Base-by-base conservation (phyloP, 768 basidiomycete genomes). In the Lentinula boryana region DNA sequence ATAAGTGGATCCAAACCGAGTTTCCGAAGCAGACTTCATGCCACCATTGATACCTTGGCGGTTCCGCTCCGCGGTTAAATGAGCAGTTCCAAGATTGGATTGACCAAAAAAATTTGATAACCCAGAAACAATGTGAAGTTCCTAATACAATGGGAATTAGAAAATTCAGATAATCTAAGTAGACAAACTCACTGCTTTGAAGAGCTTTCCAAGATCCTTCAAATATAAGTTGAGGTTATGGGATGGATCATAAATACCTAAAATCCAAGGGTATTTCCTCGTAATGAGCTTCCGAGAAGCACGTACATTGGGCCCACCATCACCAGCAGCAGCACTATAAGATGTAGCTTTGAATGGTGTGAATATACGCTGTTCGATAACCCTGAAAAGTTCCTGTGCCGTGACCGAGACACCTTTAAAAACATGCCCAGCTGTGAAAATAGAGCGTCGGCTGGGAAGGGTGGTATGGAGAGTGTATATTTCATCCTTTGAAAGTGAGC, bases 211-310 rank as follows among this genome's bases (percentile, higher is more conserved):
- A 40, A 71, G 43, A 53, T 72, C 68, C 56, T 72, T 75, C 33
- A 70, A 44, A 9, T 67, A 65, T 1, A 73, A 57, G 60, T 69
- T 72, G 0, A 73, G 60, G 50, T 71, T 66, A 43, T 72, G 69
- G 44, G 70, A 73, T 12, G 69, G 69, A 63, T 73, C 70, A 21
- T 69, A 67, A 3, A 69, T 64, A 54, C 71, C 70, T 10, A 74
- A 3, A 44, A 73, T 70, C 66, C 70, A 70, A 6, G 60, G 62
- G 16, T 43, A 69, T 23, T 56, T 41, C 16, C 12, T 44, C 21
- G 16, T 36, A 13, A 70, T 38, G 5, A 65, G 53, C 10, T 58
- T 63, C 41, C 68, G 67, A 4, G 64, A 56, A 10, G 56, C 33
- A 6, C 66, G 64, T 18, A 70, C 69, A 65, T 70, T 70, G 23